A percentile compares a stretch with the other conserved stretches of the same genome.
These are phyloP conservation scores for Yarrowia sp. DNA, from an alignment of 805 yeast genomes.

Conservation along the genomic window DNA sequence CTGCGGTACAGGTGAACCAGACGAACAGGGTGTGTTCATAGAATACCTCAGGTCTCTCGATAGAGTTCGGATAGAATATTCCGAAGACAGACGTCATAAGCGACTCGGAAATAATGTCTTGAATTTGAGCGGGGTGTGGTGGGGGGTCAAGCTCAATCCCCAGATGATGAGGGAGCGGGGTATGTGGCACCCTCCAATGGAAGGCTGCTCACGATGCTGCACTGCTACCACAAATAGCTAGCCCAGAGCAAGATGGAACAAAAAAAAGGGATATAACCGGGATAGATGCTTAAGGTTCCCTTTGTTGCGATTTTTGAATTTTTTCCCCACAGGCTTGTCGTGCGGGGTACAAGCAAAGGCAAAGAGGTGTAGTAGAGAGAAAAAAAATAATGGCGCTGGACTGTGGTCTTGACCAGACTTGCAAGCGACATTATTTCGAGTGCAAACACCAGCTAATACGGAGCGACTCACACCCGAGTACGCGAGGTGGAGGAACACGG, in stretches of 20 bases:
- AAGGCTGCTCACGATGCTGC: background rate
- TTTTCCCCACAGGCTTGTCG: conserved; percentile 25
- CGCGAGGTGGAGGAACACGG: conserved; percentile 9
- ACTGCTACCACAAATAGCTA: background rate
- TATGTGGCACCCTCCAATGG: background rate
- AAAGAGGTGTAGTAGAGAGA: background rate
- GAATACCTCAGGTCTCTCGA: background rate
- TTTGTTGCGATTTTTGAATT: background rate
- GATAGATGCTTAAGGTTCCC: conserved; percentile 10
- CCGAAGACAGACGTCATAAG: conserved; percentile 20
- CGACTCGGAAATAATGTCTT: background rate
- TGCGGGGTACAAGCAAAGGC: conserved; percentile 17
- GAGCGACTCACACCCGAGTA: conserved; percentile 2
- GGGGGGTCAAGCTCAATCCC: background rate
- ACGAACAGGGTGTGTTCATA: background rate
- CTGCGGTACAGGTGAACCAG: background rate
- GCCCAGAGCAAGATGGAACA: background rate
- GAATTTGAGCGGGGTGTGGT: background rate
- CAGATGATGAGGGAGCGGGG: background rate
- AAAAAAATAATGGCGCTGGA: background rate
- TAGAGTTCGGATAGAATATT: conserved; percentile 15
- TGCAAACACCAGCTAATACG: background rate
- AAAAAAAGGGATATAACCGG: conserved; percentile 10
- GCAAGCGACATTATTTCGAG: background rate
- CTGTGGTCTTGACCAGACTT: background rate